Conservation (phyloP, 1,139 yeast species). For the Candida mesenterica region DNA sequence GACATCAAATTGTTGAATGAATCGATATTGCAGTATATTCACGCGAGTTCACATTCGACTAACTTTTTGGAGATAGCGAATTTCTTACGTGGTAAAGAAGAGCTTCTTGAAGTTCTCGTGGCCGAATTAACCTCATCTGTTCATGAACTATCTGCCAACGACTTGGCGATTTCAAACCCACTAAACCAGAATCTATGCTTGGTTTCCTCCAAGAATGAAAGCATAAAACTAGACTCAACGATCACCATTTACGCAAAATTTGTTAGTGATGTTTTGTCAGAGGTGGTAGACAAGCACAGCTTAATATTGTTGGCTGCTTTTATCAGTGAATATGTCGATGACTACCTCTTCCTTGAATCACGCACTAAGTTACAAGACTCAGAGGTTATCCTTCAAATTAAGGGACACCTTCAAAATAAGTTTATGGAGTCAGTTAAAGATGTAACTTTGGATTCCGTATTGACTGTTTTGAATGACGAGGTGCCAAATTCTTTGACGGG, state of each 20-base stretch:
- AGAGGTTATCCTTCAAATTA: constrained; percentile 5
- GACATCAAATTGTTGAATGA: constrained; percentile 5
- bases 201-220: constrained; percentile 12
- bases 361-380: constrained; percentile 2
- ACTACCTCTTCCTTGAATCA: constrained; percentile 21
- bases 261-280: constrained; percentile 6
- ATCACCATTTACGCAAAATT: constrained; percentile 13
- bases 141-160: constrained; percentile 10
- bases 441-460: constrained; percentile 3
- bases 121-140: constrained; percentile 14
- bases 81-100: constrained; percentile 11
- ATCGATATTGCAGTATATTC: constrained; percentile 12
- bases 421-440: constrained; percentile 2
- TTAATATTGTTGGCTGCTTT: constrained; percentile 11
- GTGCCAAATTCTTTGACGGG: neutral
- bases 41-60: constrained; percentile 8
- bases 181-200: constrained; percentile 41
- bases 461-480: neutral
- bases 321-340: constrained; percentile 29
- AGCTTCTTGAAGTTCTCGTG: constrained; percentile 12
- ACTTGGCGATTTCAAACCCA: constrained; percentile 46
- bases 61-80: constrained; percentile 18
- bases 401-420: constrained; percentile 2
- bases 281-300: neutral
- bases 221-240: neutral